These are phyloP conservation scores for Metschnikowia shivogae DNA, from an alignment of 805 yeast species.

Conservation along the genomic window DNA sequence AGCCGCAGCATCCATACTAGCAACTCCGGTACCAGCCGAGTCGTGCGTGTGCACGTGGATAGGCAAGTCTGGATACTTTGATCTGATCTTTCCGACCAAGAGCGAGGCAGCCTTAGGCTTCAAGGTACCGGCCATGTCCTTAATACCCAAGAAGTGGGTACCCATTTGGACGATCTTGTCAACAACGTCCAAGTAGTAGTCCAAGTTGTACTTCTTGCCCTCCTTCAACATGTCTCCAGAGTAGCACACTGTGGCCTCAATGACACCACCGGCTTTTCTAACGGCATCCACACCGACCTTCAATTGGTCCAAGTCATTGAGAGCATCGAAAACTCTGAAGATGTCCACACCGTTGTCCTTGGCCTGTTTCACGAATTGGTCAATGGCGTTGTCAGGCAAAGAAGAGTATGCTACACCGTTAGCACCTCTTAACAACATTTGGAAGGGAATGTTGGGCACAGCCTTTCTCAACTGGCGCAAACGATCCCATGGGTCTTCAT, in stretches of 20 bases:
- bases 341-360: conserved; percentile 95
- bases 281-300: conserved; percentile 98
- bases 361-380: conserved; percentile 93
- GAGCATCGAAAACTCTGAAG: conserved; percentile 96
- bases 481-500: conserved; percentile 99
- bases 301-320: conserved; percentile 93
- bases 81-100: conserved; percentile 77
- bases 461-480: conserved; percentile 78
- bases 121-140: conserved; percentile 99
- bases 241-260: conserved; percentile 97
- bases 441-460: conserved; percentile 98
- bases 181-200: conserved; percentile 78
- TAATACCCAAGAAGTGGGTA: conserved; percentile 94
- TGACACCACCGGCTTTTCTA: conserved; percentile 97
- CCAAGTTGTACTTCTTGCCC: conserved; percentile 93
- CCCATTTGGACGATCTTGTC: conserved; percentile 88
- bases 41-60: conserved; percentile 99
- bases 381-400: conserved; percentile 97
- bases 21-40: conserved; percentile 99
- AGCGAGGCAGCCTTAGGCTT: conserved; percentile 90
- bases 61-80: conserved; percentile 86
- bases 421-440: conserved; percentile 98
- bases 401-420: conserved; percentile 99
- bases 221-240: conserved; percentile 98
- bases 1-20: conserved; percentile 93